phyloP scores from a whole-genome alignment of 768 basidiomycete species.

The Calvatia gigantea region DNA sequence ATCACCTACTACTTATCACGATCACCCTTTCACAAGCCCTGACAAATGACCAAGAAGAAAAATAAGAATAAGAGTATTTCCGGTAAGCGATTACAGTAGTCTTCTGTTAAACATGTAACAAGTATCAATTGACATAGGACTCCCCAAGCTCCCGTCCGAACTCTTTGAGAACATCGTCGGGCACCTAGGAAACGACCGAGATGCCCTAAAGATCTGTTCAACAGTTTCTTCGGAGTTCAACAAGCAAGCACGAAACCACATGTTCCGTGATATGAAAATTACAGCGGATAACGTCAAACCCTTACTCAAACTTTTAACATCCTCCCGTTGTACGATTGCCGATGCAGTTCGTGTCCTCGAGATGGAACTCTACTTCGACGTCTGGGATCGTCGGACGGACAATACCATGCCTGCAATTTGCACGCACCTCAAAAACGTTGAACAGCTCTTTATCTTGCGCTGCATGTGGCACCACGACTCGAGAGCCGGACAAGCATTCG shows the following conservation, averaged over 20 bases:
- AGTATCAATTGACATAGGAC: not conserved
- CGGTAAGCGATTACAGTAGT: not conserved
- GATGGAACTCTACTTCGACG: not conserved
- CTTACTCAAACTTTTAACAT: not conserved
- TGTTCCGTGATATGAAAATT: not conserved
- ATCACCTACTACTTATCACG: not conserved
- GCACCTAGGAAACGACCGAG: not conserved
- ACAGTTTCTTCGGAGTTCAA: not conserved
- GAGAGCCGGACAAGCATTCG: not conserved
- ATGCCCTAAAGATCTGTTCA: not conserved
- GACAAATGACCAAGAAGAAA: not conserved
- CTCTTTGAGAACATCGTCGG: not conserved
- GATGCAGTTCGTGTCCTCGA: not conserved
- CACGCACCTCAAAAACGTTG: not conserved
- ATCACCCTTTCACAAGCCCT: not conserved
- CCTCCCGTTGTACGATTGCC: not conserved
- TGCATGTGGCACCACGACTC: not conserved
- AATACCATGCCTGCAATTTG: not conserved
- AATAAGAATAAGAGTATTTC: not conserved
- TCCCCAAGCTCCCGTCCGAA: not conserved
- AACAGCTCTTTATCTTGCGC: not conserved
- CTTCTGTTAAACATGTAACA: not conserved
- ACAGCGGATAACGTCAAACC: not conserved
- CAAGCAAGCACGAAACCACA: not conserved
- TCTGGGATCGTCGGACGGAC: not conserved